These are phyloP conservation scores for Papilionanthe hybrid DNA, from an alignment of 116 monocot species.

Conservation along the genomic window DNA sequence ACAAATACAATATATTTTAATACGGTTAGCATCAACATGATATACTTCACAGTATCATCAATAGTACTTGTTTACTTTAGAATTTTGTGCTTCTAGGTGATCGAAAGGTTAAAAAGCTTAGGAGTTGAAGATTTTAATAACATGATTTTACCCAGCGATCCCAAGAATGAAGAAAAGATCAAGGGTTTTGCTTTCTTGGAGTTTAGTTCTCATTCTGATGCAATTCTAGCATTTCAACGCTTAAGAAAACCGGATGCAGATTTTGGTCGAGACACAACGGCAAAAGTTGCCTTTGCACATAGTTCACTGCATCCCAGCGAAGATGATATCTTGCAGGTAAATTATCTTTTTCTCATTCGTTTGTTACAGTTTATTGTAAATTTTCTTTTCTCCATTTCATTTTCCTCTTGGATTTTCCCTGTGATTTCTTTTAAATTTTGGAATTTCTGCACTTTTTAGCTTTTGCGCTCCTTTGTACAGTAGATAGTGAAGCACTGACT, in stretches of 20 bases:
- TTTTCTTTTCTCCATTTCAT: not conserved
- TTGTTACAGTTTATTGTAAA: not conserved
- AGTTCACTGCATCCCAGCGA: conserved; percentile 26
- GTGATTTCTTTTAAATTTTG: not conserved
- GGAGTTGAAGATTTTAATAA: conserved; percentile 46
- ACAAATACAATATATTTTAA: not conserved
- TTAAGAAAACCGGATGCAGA: conserved; percentile 50
- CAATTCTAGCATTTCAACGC: conserved; percentile 54
- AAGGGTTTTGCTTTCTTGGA: conserved; percentile 66
- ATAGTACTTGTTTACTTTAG: not conserved
- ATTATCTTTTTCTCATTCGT: not conserved
- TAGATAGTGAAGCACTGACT: not conserved
- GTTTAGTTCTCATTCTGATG: conserved; percentile 54
- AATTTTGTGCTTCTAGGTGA: conserved; percentile 29
- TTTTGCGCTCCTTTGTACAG: not conserved
- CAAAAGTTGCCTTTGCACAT: conserved; percentile 58
- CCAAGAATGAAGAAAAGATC: conserved; percentile 41
- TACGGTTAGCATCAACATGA: not conserved
- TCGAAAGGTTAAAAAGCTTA: conserved; percentile 37
- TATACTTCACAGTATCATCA: not conserved
- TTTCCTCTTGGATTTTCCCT: not conserved
- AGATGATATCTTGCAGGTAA: conserved; percentile 32
- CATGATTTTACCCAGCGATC: conserved; percentile 38
- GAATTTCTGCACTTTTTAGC: not conserved
- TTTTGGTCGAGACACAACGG: conserved; percentile 52